Percentiles rank a stretch among this genome's conserved stretches.
phyloP scores from a whole-genome alignment of 331 rosid genomes.

The Acacia pycnantha region DNA sequence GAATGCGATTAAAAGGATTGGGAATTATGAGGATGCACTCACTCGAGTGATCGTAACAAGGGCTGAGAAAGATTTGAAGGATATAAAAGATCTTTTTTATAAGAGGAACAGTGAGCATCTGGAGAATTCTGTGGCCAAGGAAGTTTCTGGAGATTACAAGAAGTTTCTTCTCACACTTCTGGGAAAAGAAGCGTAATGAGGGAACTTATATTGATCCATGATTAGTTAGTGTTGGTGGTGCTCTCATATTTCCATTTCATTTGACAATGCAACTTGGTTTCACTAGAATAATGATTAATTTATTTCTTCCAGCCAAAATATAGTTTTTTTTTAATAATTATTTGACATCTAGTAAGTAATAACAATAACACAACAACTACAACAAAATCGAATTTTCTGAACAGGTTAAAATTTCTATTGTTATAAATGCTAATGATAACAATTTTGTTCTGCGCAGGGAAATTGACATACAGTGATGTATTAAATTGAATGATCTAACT shows the following conservation, averaged over 20 bases:
- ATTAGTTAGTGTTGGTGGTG: not conserved
- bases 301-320: not conserved
- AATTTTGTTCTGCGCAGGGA: too few species aligned
- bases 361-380: too few species aligned
- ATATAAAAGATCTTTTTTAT: slow-evolving; percentile 61
- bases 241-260: not conserved
- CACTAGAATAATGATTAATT: not conserved
- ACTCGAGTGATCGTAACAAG: slow-evolving; percentile 75
- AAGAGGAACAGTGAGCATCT: slow-evolving; percentile 75
- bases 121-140: slow-evolving; percentile 73
- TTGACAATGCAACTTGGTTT: not conserved
- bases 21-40: slow-evolving; percentile 70
- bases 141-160: slow-evolving; percentile 76
- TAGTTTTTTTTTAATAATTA: too few species aligned
- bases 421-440: too few species aligned
- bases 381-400: too few species aligned
- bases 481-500: too few species aligned
- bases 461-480: too few species aligned
- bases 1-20: slow-evolving; percentile 49
- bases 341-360: too few species aligned
- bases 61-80: slow-evolving; percentile 75
- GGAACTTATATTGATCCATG: slow-evolving; percentile 11
- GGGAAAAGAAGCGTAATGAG: slow-evolving; percentile 38
- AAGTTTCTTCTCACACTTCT: slow-evolving; percentile 74
- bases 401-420: too few species aligned